Evolutionary conservation across 2,329 filamentous ascomycete genomes (phyloP).

Genomic region (Fusarium sp.): DNA sequence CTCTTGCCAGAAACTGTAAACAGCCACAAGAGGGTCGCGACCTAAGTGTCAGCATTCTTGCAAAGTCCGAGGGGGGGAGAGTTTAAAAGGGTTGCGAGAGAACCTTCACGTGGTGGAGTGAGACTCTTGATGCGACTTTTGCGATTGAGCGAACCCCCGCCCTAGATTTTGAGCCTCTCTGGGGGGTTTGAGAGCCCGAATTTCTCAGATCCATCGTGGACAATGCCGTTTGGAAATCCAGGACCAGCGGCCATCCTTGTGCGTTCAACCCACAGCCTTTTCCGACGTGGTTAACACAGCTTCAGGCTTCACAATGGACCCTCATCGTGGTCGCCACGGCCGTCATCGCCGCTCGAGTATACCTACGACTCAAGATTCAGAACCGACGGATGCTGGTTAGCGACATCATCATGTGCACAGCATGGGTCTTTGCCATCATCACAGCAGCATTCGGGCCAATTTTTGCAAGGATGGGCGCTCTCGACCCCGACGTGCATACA

Average conservation of each 20-base stretch:
- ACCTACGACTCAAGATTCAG: constrained; percentile 32
- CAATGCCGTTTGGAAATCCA: neutral
- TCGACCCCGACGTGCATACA: constrained; percentile 24
- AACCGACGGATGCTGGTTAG: constrained; percentile 20
- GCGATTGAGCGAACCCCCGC: neutral
- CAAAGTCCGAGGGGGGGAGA: neutral
- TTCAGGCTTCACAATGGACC: constrained; percentile 20
- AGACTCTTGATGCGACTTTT: neutral
- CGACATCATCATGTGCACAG: constrained; percentile 33
- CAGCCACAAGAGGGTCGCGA: constrained; percentile 5
- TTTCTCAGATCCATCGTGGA: neutral
- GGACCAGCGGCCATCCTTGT: constrained; percentile 9
- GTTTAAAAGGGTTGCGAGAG: neutral
- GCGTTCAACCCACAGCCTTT: neutral
- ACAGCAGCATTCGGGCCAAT: constrained; percentile 21
- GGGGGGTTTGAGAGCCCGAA: neutral
- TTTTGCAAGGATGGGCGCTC: constrained; percentile 13
- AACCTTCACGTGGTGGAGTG: neutral
- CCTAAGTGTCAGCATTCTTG: constrained; percentile 4
- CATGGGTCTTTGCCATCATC: constrained; percentile 18
- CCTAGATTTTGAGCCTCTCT: neutral
- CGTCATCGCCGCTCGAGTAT: constrained; percentile 29
- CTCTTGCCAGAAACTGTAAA: neutral
- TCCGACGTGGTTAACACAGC: rapidly evolving
- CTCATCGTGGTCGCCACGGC: constrained; percentile 16